Evolutionary conservation across 2,329 filamentous ascomycete genomes (phyloP), one percentile per base, ranked within the genome.

Genomic region (Capronia americana): DNA sequence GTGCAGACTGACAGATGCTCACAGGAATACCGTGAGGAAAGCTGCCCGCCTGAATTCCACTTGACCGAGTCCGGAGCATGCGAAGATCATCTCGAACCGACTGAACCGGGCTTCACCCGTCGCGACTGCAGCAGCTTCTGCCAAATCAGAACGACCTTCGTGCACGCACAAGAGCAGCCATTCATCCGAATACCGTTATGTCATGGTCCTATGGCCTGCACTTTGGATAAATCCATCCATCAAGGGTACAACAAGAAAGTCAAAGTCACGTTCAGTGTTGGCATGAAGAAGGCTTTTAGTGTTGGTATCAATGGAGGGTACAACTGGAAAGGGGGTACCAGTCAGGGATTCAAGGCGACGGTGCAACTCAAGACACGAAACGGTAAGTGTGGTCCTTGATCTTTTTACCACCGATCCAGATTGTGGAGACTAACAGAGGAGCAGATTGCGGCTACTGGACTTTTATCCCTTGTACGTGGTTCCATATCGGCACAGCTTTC

Each of bases 401-500:
- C 7, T 28, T 28, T 3, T 28, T 28, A 7, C 1, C 28, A 28
- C 7, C 28, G 28, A 28, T 3, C 10, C 10, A 11, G 32, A 34
- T n/a, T 17, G n/a, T 3, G 38, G 38, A 44, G 12, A 41, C 38
- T 44, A 44, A 44, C 38, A 24, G n/a, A 63, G 3, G 32, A 58
- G 26, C 24, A 66, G 55, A 44, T n/a, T 66, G 64, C 30, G 64
- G 64, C 30, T 66, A 66, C 26, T 59, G 50, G 26, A 66, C 64
- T 53, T 66, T 66, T 50, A 55, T 63, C 34, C 64, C 38, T 44
- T 44, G 48, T 51, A 28, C 20, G 48, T 51, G 20, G 32, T 32
- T 11, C 23, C n/a, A 5, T 8, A 14, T 26, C 48, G n/a, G 8
- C 46, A 38, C 34, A 24, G n/a, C 46, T 4, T 11, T 50, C 20